phyloP scores from a whole-genome alignment of 1,284 basidiomycete genomes.

The Dichomitus squalens region DNA sequence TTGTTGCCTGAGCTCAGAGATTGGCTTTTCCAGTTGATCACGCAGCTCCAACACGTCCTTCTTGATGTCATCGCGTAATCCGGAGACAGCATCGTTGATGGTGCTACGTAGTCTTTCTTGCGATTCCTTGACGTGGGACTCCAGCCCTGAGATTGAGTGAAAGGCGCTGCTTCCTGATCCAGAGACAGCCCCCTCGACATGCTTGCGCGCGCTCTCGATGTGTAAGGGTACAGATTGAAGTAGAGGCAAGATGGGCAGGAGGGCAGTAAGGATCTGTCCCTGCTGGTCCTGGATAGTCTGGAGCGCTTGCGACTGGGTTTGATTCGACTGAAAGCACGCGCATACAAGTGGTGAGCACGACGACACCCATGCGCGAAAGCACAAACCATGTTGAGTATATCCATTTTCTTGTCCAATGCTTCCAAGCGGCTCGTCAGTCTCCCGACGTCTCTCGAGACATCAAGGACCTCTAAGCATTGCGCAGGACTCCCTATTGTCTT shows the following conservation, averaged over 20 bases:
- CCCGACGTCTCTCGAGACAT: slow-evolving; percentile 41
- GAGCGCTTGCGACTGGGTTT: slow-evolving; percentile 51
- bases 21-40: slow-evolving; percentile 40
- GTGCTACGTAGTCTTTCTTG: background rate
- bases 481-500: slow-evolving; percentile 56
- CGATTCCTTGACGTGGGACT: background rate
- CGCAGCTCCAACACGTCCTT: slow-evolving; percentile 20
- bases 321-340: slow-evolving; percentile 27
- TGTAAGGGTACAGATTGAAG: slow-evolving; percentile 59
- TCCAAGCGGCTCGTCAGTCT: slow-evolving; percentile 44
- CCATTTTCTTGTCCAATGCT: slow-evolving; percentile 55
- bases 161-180: background rate
- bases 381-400: slow-evolving; percentile 55
- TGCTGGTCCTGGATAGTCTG: slow-evolving; percentile 62
- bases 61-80: background rate
- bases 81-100: background rate
- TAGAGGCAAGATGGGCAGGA: slow-evolving; percentile 59
- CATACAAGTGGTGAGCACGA: background rate
- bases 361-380: background rate
- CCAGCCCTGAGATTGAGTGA: background rate
- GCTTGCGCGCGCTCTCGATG: slow-evolving; percentile 50
- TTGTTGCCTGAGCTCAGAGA: slow-evolving; percentile 24
- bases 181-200: slow-evolving; percentile 37
- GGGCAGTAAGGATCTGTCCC: slow-evolving; percentile 46
- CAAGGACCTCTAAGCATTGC: slow-evolving; percentile 46